Base-by-base conservation (phyloP, 108 stramenopile genomes). In the Nitzschia palea region DNA sequence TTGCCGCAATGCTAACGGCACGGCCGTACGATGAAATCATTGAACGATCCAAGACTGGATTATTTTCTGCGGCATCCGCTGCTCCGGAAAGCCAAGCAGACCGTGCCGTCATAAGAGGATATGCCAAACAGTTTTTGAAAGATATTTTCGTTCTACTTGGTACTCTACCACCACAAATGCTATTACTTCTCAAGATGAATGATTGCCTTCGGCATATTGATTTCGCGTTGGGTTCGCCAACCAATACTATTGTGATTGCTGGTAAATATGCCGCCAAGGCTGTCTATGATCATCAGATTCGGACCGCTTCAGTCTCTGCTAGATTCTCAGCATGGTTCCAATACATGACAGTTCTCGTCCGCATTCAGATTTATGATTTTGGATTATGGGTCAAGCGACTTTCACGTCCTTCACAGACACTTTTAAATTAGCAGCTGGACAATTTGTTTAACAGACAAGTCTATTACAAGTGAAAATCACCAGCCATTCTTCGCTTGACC, bases 201-300 rank as follows among this genome's bases (percentile, higher is more conserved):
- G 97, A 97, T 73, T 96, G 95, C 71, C 66, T 95, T 35, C 67
- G 98, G 15, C 96, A 97, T 73, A 88, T 98, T 45, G 96, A 98
- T 71, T 70, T 78, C 42, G 74, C 85, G 1, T 68, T 98, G 9
- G 95, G 93, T 9, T 85, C 85, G 2, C 92, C 92, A 1, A 69
- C 83, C 34, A 90, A 94, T 58, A 94, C 83, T 5, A 60, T 94
- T 63, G 76, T 89, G 3, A 75, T 94, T 20, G 83, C 87, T 44
- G 92, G 92, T 33, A 74, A 69, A 27, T 89, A 86, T 71, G 92
- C 92, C 8, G 80, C 89, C 1, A 63, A 62, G 56, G 84, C 87
- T 0, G 80, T 90, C 1, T 87, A 87, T 37, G 59, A 81, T 3
- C 34, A 84, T 14, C 37, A 71, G 54, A 51, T 31, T 17, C 36